These are phyloP conservation scores for Ceratobasidium sp. DNA, from an alignment of 1,284 basidiomycete species.

Conservation along the genomic window DNA sequence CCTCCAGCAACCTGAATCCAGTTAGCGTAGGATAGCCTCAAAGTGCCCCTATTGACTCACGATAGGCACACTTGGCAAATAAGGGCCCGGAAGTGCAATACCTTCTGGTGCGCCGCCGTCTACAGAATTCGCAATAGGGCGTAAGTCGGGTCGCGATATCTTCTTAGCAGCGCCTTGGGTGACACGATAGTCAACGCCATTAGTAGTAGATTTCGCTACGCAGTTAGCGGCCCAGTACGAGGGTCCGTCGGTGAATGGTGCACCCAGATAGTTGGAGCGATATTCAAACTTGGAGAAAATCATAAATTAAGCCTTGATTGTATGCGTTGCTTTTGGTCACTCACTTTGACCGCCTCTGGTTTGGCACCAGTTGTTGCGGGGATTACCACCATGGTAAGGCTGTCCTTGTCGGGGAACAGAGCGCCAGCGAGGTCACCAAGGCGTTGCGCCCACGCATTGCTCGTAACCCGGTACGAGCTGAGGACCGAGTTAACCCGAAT, in stretches of 20 bases:
- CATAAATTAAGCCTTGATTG: background rate
- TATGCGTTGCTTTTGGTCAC: background rate
- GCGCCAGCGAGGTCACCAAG: conserved; percentile 72
- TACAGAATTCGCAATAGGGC: conserved; percentile 59
- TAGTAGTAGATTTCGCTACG: conserved; percentile 66
- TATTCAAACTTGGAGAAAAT: conserved; percentile 53
- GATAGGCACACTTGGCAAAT: conserved; percentile 64
- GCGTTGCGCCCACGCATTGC: conserved; percentile 61
- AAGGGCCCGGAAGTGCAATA: conserved; percentile 64
- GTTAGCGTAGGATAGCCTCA: background rate
- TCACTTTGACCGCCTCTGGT: conserved; percentile 64
- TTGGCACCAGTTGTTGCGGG: conserved; percentile 61
- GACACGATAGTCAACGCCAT: conserved; percentile 65
- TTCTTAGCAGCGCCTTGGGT: conserved; percentile 4
- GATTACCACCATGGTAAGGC: conserved; percentile 65
- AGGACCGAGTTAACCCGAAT: conserved; percentile 49
- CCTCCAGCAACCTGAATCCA: conserved; percentile 18
- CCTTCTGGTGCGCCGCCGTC: conserved; percentile 61
- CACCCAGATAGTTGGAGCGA: conserved; percentile 64
- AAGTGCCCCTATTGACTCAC: conserved; percentile 56
- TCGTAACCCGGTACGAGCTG: conserved; percentile 47
- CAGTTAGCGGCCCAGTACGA: conserved; percentile 75
- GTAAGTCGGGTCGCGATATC: conserved; percentile 9
- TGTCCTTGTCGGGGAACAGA: conserved; percentile 63
- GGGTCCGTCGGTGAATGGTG: conserved; percentile 66